Evolutionary conservation across 2,329 filamentous ascomycete genomes (phyloP).

Genomic region (Cercospora berteroae): DNA sequence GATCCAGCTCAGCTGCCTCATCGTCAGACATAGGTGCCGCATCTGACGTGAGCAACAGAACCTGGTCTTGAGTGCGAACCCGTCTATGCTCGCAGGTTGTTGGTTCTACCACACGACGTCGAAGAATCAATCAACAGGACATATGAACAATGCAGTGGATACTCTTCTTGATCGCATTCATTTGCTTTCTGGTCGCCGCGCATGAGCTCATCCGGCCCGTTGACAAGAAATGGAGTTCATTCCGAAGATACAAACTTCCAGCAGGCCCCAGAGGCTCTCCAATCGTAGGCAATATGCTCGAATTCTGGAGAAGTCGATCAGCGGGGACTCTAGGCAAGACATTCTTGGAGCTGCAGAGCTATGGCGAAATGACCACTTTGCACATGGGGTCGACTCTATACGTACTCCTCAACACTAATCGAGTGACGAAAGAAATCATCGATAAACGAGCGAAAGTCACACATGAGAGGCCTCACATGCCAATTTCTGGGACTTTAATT

Average conservation of each 20-base stretch:
- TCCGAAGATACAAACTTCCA: slow-evolving; percentile 12
- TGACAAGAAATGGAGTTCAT: slow-evolving; percentile 15
- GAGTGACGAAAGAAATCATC: slow-evolving; percentile 17
- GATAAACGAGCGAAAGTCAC: slow-evolving; percentile 15
- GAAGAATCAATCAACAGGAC: background rate
- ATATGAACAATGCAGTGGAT: slow-evolving; percentile 4
- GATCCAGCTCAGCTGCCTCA: background rate
- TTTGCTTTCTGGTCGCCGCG: background rate
- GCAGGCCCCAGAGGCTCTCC: slow-evolving; percentile 13
- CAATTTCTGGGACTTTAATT: slow-evolving; percentile 14
- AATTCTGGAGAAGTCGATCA: slow-evolving; percentile 14
- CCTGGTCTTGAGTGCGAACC: background rate
- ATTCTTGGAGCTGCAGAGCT: slow-evolving; percentile 1
- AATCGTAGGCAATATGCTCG: slow-evolving; percentile 15
- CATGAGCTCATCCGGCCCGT: slow-evolving; percentile 15
- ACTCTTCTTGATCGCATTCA: background rate
- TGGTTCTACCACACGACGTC: background rate
- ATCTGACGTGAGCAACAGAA: background rate
- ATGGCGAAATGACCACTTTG: slow-evolving; percentile 18
- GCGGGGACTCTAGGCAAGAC: slow-evolving; percentile 10
- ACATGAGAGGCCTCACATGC: slow-evolving; percentile 18
- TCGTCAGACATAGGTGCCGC: background rate
- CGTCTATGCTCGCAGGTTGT: background rate
- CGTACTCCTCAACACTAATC: slow-evolving; percentile 17
- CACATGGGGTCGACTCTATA: slow-evolving; percentile 17